phyloP scores from a whole-genome alignment of 176 grass and related monocot genomes.

The Echinochloa phyllopogon region DNA sequence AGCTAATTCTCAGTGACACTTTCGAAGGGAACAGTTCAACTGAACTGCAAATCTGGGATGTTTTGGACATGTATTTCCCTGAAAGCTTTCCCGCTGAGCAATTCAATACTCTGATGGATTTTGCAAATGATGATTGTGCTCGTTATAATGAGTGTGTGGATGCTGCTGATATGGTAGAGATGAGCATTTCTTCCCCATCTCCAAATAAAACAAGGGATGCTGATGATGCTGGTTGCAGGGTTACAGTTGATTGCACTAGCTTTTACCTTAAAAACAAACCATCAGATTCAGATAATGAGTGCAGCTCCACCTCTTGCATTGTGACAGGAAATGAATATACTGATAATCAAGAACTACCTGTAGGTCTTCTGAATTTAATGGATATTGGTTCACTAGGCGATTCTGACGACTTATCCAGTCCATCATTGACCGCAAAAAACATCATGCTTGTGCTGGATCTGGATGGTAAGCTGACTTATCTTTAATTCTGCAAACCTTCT shows the following conservation, averaged over 20 bases:
- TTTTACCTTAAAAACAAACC: constrained; percentile 45
- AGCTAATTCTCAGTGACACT: constrained; percentile 45
- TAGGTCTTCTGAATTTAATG: constrained; percentile 48
- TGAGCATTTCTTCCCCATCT: constrained; percentile 42
- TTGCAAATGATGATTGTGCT: constrained; percentile 45
- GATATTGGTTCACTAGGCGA: constrained; percentile 40
- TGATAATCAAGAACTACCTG: constrained; percentile 42
- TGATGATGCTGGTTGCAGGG: not conserved
- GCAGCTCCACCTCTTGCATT: constrained; percentile 25
- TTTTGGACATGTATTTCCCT: constrained; percentile 51
- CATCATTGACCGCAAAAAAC: constrained; percentile 15
- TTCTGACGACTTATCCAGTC: not conserved
- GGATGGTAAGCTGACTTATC: constrained; percentile 56
- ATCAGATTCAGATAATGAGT: constrained; percentile 19
- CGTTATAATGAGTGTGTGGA: constrained; percentile 27
- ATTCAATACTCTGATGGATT: constrained; percentile 58
- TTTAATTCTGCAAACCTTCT: not conserved
- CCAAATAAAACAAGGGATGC: constrained; percentile 34
- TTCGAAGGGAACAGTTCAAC: constrained; percentile 33
- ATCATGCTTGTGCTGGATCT: constrained; percentile 72
- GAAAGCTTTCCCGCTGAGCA: constrained; percentile 51
- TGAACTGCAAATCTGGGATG: constrained; percentile 51
- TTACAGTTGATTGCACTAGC: constrained; percentile 20
- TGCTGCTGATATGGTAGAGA: constrained; percentile 46
- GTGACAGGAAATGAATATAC: constrained; percentile 15